phyloP scores from a whole-genome alignment of 805 yeast species.

The Kazachstania psychrophila region DNA sequence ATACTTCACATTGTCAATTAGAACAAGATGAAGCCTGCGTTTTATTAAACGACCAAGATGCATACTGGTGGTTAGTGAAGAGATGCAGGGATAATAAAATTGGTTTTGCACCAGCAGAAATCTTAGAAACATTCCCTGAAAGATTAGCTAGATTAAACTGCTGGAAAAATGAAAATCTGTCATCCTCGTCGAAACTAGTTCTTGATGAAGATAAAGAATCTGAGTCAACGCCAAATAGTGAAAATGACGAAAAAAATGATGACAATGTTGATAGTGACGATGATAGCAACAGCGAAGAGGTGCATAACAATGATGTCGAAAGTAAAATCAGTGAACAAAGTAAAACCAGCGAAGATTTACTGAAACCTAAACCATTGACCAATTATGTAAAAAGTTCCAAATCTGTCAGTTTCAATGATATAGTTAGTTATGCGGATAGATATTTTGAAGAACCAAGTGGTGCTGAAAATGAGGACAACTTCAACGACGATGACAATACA shows the following conservation, averaged over 20 bases:
- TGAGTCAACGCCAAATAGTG: conserved; percentile 3
- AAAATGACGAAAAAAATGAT: conserved; percentile 4
- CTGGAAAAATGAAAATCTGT: conserved; percentile 72
- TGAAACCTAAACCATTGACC: conserved; percentile 5
- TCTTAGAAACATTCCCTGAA: conserved; percentile 84
- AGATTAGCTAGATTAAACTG: conserved; percentile 86
- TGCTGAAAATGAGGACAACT: conserved; percentile 13
- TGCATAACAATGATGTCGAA: too few relatives aligned
- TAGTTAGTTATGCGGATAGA: conserved; percentile 28
- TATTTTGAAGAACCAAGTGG: conserved; percentile 13
- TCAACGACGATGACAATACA: conserved; percentile 17
- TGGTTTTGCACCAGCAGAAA: conserved; percentile 96
- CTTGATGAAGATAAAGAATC: background rate
- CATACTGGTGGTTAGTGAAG: conserved; percentile 93
- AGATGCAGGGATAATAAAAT: conserved; percentile 51
- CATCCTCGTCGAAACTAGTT: conserved; percentile 7
- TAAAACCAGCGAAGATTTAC: too few relatives aligned
- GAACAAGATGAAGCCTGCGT: conserved; percentile 73
- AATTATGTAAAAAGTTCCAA: conserved; percentile 19
- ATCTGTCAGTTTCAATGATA: conserved; percentile 30
- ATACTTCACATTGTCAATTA: conserved; percentile 80
- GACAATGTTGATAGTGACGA: conserved; percentile 4
- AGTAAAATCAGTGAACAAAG: too few relatives aligned
- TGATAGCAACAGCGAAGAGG: too few relatives aligned
- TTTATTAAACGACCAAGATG: conserved; percentile 77